A percentile compares a stretch with the other conserved stretches of the same genome.
These are phyloP conservation scores for Psilocybe cubensis DNA, from an alignment of 768 basidiomycete species.

Conservation along the genomic window DNA sequence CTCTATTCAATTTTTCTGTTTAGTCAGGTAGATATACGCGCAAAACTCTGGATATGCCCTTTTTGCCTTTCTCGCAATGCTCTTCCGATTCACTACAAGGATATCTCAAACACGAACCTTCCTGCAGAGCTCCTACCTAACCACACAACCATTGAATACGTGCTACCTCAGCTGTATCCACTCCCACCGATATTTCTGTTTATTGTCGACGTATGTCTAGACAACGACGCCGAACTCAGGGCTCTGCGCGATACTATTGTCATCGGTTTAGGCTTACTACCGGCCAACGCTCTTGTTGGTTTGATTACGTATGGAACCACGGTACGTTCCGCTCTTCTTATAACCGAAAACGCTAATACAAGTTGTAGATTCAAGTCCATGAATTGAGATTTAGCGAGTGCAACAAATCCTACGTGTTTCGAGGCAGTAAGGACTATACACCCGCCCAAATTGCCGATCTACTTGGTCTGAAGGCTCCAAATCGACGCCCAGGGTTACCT, in stretches of 20 bases:
- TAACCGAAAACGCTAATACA: neutral
- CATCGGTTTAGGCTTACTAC: constrained; percentile 90
- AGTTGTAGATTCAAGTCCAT: constrained; percentile 88
- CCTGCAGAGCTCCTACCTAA: constrained; percentile 96
- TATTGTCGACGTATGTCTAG: constrained; percentile 96
- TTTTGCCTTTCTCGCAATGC: constrained; percentile 97
- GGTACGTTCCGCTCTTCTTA: constrained; percentile 50
- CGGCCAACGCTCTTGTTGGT: constrained; percentile 93
- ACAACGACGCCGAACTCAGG: constrained; percentile 96
- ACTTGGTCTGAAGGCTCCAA: constrained; percentile 83
- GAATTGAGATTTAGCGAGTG: constrained; percentile 97
- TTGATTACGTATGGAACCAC: constrained; percentile 97
- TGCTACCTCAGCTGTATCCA: constrained; percentile 88
- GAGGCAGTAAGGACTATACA: constrained; percentile 94
- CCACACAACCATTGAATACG: constrained; percentile 99
- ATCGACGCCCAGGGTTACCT: constrained; percentile 83
- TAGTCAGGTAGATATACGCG: constrained; percentile 98
- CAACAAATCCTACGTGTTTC: constrained; percentile 98
- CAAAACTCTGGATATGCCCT: constrained; percentile 99
- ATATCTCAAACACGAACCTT: constrained; percentile 95
- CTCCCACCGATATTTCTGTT: constrained; percentile 97
- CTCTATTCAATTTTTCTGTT: constrained; percentile 15
- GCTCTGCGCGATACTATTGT: constrained; percentile 94
- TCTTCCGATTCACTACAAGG: constrained; percentile 98
- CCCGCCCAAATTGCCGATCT: constrained; percentile 98